phyloP scores from a whole-genome alignment of 2,329 filamentous ascomycete genomes.

The Talaromyces pinophilus region DNA sequence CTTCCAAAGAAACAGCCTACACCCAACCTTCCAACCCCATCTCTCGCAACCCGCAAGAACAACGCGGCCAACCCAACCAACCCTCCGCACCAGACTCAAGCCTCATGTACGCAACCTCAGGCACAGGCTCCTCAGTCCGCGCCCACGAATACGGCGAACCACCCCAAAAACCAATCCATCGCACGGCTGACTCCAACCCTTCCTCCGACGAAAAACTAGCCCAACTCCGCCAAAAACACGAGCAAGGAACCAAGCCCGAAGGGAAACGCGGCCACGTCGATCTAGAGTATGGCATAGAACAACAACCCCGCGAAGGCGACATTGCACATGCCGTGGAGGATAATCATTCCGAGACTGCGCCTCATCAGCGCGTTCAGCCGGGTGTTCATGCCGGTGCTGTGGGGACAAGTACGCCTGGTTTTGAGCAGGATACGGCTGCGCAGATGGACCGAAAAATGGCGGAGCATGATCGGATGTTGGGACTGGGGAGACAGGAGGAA shows the following conservation, averaged over 20 bases:
- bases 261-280: slow-evolving; percentile 32
- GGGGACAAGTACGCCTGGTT: slow-evolving; percentile 32
- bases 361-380: slow-evolving; percentile 32
- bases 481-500: slow-evolving; percentile 25
- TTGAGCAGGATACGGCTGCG: slow-evolving; percentile 37
- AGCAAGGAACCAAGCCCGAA: slow-evolving; percentile 25
- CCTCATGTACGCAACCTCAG: slow-evolving; percentile 6
- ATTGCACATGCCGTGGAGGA: slow-evolving; percentile 37
- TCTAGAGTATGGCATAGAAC: slow-evolving; percentile 39
- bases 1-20: slow-evolving; percentile 39
- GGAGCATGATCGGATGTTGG: slow-evolving; percentile 38
- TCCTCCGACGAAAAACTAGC: slow-evolving; percentile 32
- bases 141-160: slow-evolving; percentile 29
- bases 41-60: slow-evolving; percentile 30
- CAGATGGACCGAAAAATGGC: slow-evolving; percentile 39
- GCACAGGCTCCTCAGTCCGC: slow-evolving; percentile 2
- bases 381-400: slow-evolving; percentile 41
- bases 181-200: slow-evolving; percentile 32
- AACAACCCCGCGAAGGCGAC: slow-evolving; percentile 39
- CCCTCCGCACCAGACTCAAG: slow-evolving; percentile 5
- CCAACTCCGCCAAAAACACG: slow-evolving; percentile 26
- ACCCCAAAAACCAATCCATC: slow-evolving; percentile 28
- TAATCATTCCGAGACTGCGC: slow-evolving; percentile 24
- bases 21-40: slow-evolving; percentile 38
- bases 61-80: slow-evolving; percentile 17